Evolutionary conservation across 2,329 filamentous ascomycete species (phyloP), one percentile per base, ranked within the genome.

Genomic region (Ascochyta viciae-villosae): DNA sequence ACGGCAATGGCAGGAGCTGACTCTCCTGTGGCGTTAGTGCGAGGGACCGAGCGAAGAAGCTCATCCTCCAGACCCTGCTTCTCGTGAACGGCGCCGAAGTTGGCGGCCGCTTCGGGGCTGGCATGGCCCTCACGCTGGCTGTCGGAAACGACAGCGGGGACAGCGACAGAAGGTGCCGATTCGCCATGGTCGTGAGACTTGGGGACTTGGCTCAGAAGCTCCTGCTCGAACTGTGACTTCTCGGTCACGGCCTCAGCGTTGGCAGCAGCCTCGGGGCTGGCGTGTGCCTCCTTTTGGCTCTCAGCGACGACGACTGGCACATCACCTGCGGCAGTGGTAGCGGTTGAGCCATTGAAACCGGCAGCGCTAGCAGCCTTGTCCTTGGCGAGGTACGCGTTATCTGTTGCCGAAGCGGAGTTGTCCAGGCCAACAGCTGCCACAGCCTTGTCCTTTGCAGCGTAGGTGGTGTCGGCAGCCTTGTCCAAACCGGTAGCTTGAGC

Each of bases 11-110:
- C 27, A 39, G 74, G 73, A 39, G 55, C 46, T 12, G 55, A 50
- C 42, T 76, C 79, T 27, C 66, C 68, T 49, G 81, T 78, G 43
- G 75, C 76, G 35, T 76, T 74, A 1, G 73, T 64, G 62, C 76
- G 73, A 45, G 75, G 74, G 13, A 73, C 68, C 56, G 69, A 61
- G 22, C 56, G 55, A 19, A 68, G 80, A 12, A 96, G 81, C 77
- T 96, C 89, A 22, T 85, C 78, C 79, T 92, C 89, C 6, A 92
- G 81, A 47, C 82, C 80, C 46, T 83, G 85, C 84, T 92, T 92
- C 68, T 90, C 89, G 62, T 81, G 75, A 13, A 92, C 87, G 67
- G 88, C 88, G 35, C 83, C 80, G 29, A 83, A 78, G 51, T 86
- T 80, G 26, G 82, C 87, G 64, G 87, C 87, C 24, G 89, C 88